Base-by-base conservation (phyloP, 768 basidiomycete genomes). In the Lactarius indigo region DNA sequence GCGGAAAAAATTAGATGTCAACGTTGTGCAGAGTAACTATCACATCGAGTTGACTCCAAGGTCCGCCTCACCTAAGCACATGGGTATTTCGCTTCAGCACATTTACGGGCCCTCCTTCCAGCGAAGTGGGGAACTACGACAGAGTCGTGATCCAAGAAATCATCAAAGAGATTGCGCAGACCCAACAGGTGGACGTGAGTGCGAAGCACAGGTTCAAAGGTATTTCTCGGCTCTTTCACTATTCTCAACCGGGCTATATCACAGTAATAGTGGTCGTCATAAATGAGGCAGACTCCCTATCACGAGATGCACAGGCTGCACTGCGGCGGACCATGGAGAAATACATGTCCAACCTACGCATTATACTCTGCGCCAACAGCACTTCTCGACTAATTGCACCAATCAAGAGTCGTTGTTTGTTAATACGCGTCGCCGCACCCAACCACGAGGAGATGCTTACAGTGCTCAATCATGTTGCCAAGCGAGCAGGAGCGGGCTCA, bases 251-350 rank as follows among this genome's bases (percentile, higher is more conserved):
- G 12, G 13, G 18, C 28, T 59, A 39, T 9, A 61, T 30, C 57
- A 63, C 41, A 30, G 8, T 26, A 7, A 7, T 70, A 98, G 96
- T 96, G n/a, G 96, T 99, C 59, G 84, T 99, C 65, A 97, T 99
- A 74, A 98, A 98, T 72, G 96, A 98, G 78, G 96, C 96, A 2
- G 96, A 99, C 76, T 89, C 92, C 0, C 83, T 99, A 50, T 88
- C 93, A 13, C 88, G 96, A 62, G 96, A 99, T 78, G 96, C 96
- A 1, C 96, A 99, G 80, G 95, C 96, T 0, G 96, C 96, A 9
- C 84, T 99, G 39, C 88, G 96, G 73, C 84, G 96, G 64, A 99
- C 96, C 12, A 99, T 98, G 96, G 96, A 99, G 75, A 98, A 98
- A 78, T 98, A 96, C 81, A 98, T 97, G 91, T 87, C 89, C 50